Conservation (phyloP, 2,329 filamentous ascomycete species). For the Penicillium palitans region DNA sequence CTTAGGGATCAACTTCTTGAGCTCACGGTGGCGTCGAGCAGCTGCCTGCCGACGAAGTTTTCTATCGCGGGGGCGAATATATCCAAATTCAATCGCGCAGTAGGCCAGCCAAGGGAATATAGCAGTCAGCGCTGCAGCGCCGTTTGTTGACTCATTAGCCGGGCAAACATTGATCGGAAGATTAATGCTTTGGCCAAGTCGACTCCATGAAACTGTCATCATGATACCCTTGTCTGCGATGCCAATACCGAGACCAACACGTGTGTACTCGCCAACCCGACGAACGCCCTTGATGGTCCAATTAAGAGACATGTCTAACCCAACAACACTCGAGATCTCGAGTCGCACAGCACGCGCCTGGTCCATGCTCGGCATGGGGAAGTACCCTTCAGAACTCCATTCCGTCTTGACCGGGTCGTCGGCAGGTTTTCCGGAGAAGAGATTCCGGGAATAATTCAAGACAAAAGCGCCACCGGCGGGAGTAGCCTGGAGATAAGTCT, state of each 20-base stretch:
- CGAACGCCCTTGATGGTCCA: conserved; percentile 42
- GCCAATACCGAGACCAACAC: conserved; percentile 42
- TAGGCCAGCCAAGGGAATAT: conserved; percentile 44
- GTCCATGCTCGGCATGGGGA: conserved; percentile 31
- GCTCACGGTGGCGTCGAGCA: conserved; percentile 38
- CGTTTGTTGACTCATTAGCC: conserved; percentile 33
- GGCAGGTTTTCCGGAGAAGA: conserved; percentile 39
- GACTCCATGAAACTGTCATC: conserved; percentile 42
- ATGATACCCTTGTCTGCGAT: conserved; percentile 39
- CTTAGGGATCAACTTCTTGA: conserved; percentile 39
- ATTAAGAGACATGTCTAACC: conserved; percentile 29
- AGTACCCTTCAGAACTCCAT: conserved; percentile 45
- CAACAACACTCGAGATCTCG: conserved; percentile 33
- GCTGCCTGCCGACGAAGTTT: conserved; percentile 37
- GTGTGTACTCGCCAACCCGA: conserved; percentile 40
- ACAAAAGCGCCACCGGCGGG: conserved; percentile 32
- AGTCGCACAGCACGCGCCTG: conserved; percentile 38
- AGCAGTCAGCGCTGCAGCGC: conserved; percentile 38
- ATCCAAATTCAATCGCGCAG: conserved; percentile 44
- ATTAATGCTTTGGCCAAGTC: conserved; percentile 43
- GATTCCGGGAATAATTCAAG: conserved; percentile 38
- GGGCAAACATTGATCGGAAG: conserved; percentile 43
- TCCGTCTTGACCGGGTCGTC: conserved; percentile 38
- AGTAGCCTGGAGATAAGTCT: conserved; percentile 31
- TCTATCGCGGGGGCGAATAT: conserved; percentile 41